phyloP scores from a whole-genome alignment of 2,329 filamentous ascomycete genomes.

The Fonsecaea multimorphosa region DNA sequence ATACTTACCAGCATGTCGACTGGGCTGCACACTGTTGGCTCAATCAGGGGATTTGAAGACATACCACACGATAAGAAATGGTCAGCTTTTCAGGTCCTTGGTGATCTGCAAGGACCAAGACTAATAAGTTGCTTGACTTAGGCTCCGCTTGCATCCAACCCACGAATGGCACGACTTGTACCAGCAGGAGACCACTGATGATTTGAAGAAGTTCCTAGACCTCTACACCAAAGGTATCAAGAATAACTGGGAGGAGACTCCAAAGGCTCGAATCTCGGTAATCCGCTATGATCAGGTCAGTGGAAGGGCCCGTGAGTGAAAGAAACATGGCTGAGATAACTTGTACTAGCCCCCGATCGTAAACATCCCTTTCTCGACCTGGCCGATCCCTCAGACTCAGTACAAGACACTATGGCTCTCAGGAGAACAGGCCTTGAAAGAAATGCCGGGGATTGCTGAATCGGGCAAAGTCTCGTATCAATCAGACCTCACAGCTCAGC shows the following conservation, averaged over 20 bases:
- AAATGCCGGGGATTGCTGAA: neutral
- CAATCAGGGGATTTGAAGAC: conserved; percentile 49
- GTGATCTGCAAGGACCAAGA: neutral
- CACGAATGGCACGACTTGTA: conserved; percentile 58
- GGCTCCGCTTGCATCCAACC: conserved; percentile 46
- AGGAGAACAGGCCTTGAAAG: conserved; percentile 19
- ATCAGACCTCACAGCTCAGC: conserved; percentile 39
- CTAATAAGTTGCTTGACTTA: neutral
- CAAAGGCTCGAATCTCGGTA: conserved; percentile 47
- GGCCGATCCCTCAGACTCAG: conserved; percentile 27
- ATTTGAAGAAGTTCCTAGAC: conserved; percentile 55
- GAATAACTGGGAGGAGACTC: conserved; percentile 56
- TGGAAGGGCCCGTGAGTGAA: neutral
- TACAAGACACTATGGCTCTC: conserved; percentile 42
- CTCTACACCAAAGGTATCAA: conserved; percentile 51
- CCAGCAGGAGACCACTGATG: conserved; percentile 44
- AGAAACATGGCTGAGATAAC: neutral
- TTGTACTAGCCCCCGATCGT: conserved; percentile 2
- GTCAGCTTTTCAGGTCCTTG: conserved; percentile 32
- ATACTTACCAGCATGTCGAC: conserved; percentile 46
- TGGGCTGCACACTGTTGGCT: conserved; percentile 47
- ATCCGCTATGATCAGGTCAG: conserved; percentile 42
- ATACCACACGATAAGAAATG: conserved; percentile 51
- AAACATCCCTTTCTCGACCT: conserved; percentile 42
- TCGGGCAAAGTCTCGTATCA: conserved; percentile 41